These are phyloP conservation scores for Xerocomus cyaneibrunnescens DNA, from an alignment of 1,284 basidiomycete species.

Conservation along the genomic window DNA sequence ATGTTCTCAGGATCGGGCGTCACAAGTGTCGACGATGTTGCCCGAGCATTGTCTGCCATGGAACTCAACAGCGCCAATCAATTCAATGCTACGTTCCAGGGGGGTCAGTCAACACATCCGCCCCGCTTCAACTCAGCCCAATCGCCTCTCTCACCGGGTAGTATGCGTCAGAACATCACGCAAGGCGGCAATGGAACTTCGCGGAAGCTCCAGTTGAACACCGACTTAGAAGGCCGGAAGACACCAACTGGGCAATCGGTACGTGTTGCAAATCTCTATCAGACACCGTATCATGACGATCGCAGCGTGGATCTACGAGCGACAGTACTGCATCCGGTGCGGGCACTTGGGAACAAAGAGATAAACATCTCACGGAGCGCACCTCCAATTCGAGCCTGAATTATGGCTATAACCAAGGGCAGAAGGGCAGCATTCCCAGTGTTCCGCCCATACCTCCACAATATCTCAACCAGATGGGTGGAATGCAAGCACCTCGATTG, in stretches of 20 bases:
- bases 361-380: conserved; percentile 53
- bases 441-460: conserved; percentile 72
- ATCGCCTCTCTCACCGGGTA: conserved; percentile 46
- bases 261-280: conserved; percentile 41
- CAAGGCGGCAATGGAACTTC: conserved; percentile 37
- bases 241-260: conserved; percentile 49
- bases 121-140: conserved; percentile 65
- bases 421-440: conserved; percentile 50
- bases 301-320: conserved; percentile 33
- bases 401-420: conserved; percentile 56
- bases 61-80: conserved; percentile 49
- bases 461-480: conserved; percentile 56
- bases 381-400: conserved; percentile 69
- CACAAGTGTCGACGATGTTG: conserved; percentile 67
- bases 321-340: conserved; percentile 42
- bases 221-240: conserved; percentile 63
- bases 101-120: conserved; percentile 56
- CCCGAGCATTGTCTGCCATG: conserved; percentile 65
- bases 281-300: conserved; percentile 32
- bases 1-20: conserved; percentile 27
- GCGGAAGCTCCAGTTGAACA: conserved; percentile 52
- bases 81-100: conserved; percentile 33
- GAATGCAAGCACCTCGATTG: conserved; percentile 43
- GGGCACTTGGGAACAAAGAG: conserved; percentile 59
- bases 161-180: conserved; percentile 34